Conservation (phyloP, 192 early-diverging fungal species). For the Gigaspora rosea region DNA sequence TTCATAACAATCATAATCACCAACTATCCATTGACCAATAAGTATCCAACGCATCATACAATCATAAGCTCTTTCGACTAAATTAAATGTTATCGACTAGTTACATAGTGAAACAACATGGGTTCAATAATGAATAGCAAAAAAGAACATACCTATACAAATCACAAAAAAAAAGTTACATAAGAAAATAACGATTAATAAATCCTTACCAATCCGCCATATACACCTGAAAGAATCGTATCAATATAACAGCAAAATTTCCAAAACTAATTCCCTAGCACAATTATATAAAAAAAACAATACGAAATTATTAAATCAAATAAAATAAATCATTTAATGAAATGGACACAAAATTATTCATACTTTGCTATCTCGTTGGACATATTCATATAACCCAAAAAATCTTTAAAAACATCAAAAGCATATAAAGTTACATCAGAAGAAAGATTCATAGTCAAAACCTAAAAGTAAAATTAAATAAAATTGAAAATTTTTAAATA, state of each 20-base stretch:
- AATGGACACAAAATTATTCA: not conserved
- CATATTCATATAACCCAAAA: constrained; percentile 63
- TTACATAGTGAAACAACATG: not conserved
- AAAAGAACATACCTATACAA: not conserved
- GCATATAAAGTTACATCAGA: constrained; percentile 61
- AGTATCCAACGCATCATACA: constrained; percentile 75
- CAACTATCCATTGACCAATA: constrained; percentile 74
- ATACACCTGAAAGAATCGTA: constrained; percentile 42
- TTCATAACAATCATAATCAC: constrained; percentile 67
- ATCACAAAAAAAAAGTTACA: too few species aligned
- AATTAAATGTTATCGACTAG: constrained; percentile 49
- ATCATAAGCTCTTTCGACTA: constrained; percentile 75
- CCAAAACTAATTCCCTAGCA: constrained; percentile 66
- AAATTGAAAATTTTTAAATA: not conserved
- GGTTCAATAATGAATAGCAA: not conserved
- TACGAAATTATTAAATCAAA: not conserved
- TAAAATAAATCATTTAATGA: too few species aligned
- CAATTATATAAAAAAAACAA: constrained; percentile 57
- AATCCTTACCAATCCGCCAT: constrained; percentile 28
- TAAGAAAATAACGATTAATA: not conserved
- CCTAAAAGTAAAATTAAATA: constrained; percentile 36
- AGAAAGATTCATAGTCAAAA: constrained; percentile 59
- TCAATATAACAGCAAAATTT: constrained; percentile 76
- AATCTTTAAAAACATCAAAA: constrained; percentile 65
- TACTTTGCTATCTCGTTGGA: constrained; percentile 69